Percentiles rank a stretch among this genome's conserved stretches.
Conservation (phyloP, 768 basidiomycete species). For the Ephemerocybe angulata region DNA sequence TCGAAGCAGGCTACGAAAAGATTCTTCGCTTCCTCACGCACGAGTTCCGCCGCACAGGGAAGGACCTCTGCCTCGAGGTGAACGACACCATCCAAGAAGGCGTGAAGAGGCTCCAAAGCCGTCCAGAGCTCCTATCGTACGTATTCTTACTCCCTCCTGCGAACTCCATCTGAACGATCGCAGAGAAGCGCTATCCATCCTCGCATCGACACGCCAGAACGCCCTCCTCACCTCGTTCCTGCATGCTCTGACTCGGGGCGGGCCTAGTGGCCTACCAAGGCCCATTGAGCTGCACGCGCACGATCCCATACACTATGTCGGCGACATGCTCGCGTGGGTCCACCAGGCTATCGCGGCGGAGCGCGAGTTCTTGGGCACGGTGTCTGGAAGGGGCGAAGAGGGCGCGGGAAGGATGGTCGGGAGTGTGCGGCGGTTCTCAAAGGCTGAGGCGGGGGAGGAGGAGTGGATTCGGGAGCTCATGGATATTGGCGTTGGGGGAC, state of each 20-base stretch:
- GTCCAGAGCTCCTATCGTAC: slow-evolving; percentile 76
- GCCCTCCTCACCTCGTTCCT: slow-evolving; percentile 81
- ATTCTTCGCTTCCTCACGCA: slow-evolving; percentile 80
- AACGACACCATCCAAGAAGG: slow-evolving; percentile 63
- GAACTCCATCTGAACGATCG: not conserved
- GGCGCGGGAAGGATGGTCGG: slow-evolving; percentile 75
- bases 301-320: slow-evolving; percentile 93
- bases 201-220: slow-evolving; percentile 80
- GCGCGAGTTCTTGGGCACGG: slow-evolving; percentile 84
- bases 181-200: slow-evolving; percentile 66
- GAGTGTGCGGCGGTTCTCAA: slow-evolving; percentile 58
- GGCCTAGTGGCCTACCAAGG: slow-evolving; percentile 48
- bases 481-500: slow-evolving; percentile 78
- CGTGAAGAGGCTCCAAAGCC: slow-evolving; percentile 65
- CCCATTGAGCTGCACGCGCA: slow-evolving; percentile 94
- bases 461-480: slow-evolving; percentile 76
- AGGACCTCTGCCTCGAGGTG: slow-evolving; percentile 73
- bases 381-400: slow-evolving; percentile 72
- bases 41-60: slow-evolving; percentile 77
- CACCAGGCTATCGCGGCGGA: slow-evolving; percentile 89
- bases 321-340: slow-evolving; percentile 86
- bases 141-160: slow-evolving; percentile 19
- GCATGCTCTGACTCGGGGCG: slow-evolving; percentile 83
- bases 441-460: slow-evolving; percentile 62
- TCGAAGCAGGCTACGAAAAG: slow-evolving; percentile 90